Evolutionary conservation across 306 rosid species (phyloP).

Genomic region (Dalbergia cultrata): DNA sequence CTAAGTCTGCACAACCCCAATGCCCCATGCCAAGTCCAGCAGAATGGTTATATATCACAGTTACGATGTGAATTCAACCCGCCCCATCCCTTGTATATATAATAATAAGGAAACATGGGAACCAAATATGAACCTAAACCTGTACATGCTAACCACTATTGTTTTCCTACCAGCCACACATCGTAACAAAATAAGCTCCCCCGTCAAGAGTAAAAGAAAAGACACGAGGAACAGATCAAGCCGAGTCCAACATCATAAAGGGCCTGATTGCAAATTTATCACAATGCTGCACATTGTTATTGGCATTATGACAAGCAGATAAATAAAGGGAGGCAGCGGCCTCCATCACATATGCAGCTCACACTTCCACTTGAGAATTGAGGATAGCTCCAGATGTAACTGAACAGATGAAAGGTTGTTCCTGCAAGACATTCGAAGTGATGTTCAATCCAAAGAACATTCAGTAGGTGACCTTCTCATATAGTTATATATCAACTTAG

Average conservation of each 20-base stretch:
- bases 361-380: conserved; percentile 31
- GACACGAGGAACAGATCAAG: conserved; percentile 54
- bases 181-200: conserved; percentile 72
- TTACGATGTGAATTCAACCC: conserved; percentile 45
- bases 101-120: conserved; percentile 59
- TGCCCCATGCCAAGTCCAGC: conserved; percentile 39
- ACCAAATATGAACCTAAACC: conserved; percentile 60
- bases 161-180: conserved; percentile 61
- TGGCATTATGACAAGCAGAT: conserved; percentile 46
- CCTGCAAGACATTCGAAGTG: conserved; percentile 19
- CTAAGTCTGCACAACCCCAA: conserved; percentile 30
- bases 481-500: conserved; percentile 54
- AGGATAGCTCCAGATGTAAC: conserved; percentile 33
- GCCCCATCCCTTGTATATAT: conserved; percentile 46
- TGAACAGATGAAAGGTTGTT: conserved; percentile 42
- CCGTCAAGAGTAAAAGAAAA: conserved; percentile 51
- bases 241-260: conserved; percentile 41
- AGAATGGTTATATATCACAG: conserved; percentile 45
- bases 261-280: conserved; percentile 59
- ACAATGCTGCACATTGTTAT: conserved; percentile 51
- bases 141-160: conserved; percentile 63
- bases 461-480: conserved; percentile 14
- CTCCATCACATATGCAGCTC: conserved; percentile 44
- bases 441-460: conserved; percentile 41
- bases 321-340: conserved; percentile 41